Evolutionary conservation across 108 stramenopile genomes (phyloP), one percentile per base, ranked within the genome.

Genomic region (Schizochytrium sp.): DNA sequence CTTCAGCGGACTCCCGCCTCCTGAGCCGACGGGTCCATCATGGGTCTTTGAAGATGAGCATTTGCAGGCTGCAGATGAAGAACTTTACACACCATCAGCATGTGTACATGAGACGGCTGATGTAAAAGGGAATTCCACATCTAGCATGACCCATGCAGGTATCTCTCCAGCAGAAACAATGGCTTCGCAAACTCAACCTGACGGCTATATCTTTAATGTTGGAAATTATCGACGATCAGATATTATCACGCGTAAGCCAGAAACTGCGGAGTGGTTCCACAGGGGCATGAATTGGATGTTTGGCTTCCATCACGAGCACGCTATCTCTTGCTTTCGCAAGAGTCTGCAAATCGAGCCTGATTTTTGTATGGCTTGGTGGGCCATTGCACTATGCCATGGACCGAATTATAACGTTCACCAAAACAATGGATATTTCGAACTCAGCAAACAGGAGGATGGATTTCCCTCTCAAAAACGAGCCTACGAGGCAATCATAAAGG

Each of bases 291-390:
- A 88, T 28, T 89, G 89, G 89, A 91, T 91, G 45, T 76, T 89
- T 42, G 89, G 61, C 46, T 91, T 83, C 40, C 89, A 91, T 64
- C 91, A 91, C 89, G 91, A 91, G 76, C 46, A 89, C 3, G 91
- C 91, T 10, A 28, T 91, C 83, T 53, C 61, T 40, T 91, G 90
- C 89, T 91, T 91, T 69, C 76, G 40, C 72, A 28, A 38, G 19
- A 55, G 87, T 50, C 87, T 72, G 46, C 44, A 87, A 41, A 17
- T 89, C 3, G 91, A 91, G 45, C 72, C n/a, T 42, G 40, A 83
- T 56, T 91, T 90, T 87, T 46, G 47, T 49, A 91, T 91, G 91
- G 91, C 89, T 15, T 45, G 88, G 45, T 91, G 91, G 90, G 91
- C 90, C 3, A 91, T 91, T 15, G 90, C 83, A 7, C 55, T 50